These are phyloP conservation scores for Ganoderma lucidum DNA, from an alignment of 1,284 basidiomycete species.

Conservation along the genomic window DNA sequence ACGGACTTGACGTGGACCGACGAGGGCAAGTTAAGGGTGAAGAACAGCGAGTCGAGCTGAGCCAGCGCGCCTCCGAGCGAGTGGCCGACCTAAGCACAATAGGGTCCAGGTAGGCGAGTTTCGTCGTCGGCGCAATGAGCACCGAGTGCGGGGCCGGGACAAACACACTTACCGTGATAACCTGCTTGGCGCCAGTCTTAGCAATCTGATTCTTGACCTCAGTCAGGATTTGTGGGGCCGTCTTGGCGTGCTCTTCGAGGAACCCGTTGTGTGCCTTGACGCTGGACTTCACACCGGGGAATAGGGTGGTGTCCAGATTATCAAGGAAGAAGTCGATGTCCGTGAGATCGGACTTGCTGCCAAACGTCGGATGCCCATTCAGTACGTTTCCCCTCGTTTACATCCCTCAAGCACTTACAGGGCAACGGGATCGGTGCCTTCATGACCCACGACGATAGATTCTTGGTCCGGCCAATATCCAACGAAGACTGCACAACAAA, in stretches of 20 bases:
- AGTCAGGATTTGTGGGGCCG: constrained; percentile 47
- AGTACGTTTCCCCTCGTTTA: background rate
- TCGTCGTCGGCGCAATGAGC: background rate
- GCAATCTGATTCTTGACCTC: constrained; percentile 49
- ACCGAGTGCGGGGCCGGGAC: background rate
- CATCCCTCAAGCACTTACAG: constrained; percentile 39
- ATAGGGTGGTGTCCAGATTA: constrained; percentile 50
- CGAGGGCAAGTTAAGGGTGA: constrained; percentile 47
- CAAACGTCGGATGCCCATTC: background rate
- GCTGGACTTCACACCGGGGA: constrained; percentile 52
- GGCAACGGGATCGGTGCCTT: constrained; percentile 60
- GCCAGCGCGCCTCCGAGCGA: constrained; percentile 52
- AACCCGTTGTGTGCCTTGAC: constrained; percentile 59
- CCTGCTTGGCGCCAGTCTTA: constrained; percentile 42
- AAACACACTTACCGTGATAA: constrained; percentile 44
- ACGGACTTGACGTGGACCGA: constrained; percentile 45
- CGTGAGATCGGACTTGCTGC: constrained; percentile 54
- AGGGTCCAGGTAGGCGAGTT: background rate
- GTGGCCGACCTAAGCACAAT: constrained; percentile 43
- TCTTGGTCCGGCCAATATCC: constrained; percentile 55
- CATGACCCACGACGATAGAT: constrained; percentile 57
- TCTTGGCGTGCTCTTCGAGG: constrained; percentile 52
- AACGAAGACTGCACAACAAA: constrained; percentile 47
- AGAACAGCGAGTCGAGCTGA: constrained; percentile 47
- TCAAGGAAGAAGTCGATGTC: constrained; percentile 49